Conservation (phyloP, 2,329 filamentous ascomycete genomes). For the Lasiodiplodia gonubiensis region DNA sequence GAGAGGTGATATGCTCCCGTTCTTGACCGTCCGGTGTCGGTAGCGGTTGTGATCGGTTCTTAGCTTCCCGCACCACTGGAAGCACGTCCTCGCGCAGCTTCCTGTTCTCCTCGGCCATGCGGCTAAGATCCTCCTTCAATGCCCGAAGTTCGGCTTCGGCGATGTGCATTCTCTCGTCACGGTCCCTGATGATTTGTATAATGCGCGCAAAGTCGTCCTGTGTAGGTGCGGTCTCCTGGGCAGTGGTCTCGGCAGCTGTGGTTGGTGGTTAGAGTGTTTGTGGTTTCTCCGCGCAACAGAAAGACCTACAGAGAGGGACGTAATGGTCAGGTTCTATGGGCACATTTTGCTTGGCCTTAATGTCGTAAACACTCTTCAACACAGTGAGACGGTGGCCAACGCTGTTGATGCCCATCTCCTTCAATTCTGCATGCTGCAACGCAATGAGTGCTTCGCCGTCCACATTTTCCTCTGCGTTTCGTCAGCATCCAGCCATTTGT, state of each 20-base stretch:
- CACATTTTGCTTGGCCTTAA: conserved; percentile 92
- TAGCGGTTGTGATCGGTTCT: conserved; percentile 88
- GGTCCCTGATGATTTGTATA: conserved; percentile 84
- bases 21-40: conserved; percentile 58
- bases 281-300: neutral
- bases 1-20: conserved; percentile 44
- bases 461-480: conserved; percentile 81
- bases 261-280: conserved; percentile 3
- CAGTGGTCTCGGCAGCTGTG: conserved; percentile 85
- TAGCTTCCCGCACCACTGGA: conserved; percentile 85
- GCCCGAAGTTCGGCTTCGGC: conserved; percentile 83
- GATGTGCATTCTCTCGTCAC: conserved; percentile 86
- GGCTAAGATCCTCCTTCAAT: conserved; percentile 62
- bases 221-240: conserved; percentile 83
- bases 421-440: conserved; percentile 88
- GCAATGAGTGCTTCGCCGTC: conserved; percentile 89
- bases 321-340: conserved; percentile 93
- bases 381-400: conserved; percentile 95
- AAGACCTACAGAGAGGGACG: conserved; percentile 77
- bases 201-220: conserved; percentile 92
- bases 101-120: conserved; percentile 77
- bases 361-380: conserved; percentile 93
- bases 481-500: conserved; percentile 27
- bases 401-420: conserved; percentile 91
- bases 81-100: conserved; percentile 89